Evolutionary conservation across 805 yeast species (phyloP).

Genomic region (Ogataea saltuana): DNA sequence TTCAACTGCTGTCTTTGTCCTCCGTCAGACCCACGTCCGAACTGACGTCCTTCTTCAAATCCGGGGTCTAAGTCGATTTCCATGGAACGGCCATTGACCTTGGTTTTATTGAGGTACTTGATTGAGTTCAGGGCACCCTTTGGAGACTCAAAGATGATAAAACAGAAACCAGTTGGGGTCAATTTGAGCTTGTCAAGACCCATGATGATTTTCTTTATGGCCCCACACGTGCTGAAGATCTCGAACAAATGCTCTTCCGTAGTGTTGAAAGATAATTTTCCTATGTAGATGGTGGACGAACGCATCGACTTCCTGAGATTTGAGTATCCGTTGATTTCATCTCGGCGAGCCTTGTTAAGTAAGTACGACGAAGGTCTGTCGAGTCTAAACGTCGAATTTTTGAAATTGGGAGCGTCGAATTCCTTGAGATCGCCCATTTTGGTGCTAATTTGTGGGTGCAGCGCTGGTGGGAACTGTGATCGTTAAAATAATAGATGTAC

Average conservation of each 20-base stretch:
- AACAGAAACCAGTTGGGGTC: conserved; percentile 97
- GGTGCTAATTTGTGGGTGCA: neutral
- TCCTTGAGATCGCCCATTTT: conserved; percentile 37
- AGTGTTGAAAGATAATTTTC: conserved; percentile 85
- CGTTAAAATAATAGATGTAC: neutral
- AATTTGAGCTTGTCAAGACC: conserved; percentile 88
- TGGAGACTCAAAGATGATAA: conserved; percentile 71
- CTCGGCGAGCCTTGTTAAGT: conserved; percentile 61
- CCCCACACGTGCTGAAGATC: conserved; percentile 79
- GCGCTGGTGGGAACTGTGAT: no score
- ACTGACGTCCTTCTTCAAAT: conserved; percentile 92
- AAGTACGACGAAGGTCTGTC: conserved; percentile 74
- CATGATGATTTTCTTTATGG: conserved; percentile 81
- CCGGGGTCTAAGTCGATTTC: conserved; percentile 96
- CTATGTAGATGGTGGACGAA: conserved; percentile 84
- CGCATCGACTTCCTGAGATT: conserved; percentile 65
- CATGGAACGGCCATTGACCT: conserved; percentile 77
- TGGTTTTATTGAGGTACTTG: conserved; percentile 78
- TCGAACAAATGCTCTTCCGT: conserved; percentile 95
- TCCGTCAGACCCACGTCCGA: conserved; percentile 89
- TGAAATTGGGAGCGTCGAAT: conserved; percentile 55
- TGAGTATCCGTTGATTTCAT: conserved; percentile 51
- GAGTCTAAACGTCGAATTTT: conserved; percentile 63
- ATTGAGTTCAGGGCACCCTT: conserved; percentile 79
- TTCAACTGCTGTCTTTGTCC: conserved; percentile 62